Conservation (phyloP, 2,329 filamentous ascomycete species). For the Microthyrium microscopicum region DNA sequence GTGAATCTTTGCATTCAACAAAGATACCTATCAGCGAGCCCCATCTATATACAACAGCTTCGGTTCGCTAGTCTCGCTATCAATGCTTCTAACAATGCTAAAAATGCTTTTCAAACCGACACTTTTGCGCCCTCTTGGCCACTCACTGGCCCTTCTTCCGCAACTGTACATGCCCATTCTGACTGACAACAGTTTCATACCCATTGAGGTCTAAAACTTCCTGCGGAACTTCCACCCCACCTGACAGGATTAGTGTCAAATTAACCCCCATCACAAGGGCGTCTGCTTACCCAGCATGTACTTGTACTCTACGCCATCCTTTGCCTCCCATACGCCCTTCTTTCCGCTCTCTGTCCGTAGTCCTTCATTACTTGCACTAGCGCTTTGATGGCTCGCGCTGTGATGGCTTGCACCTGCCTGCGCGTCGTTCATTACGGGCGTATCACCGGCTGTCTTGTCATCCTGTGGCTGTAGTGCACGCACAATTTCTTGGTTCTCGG, state of each 20-base stretch:
- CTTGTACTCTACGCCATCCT: no score
- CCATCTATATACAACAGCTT: no score
- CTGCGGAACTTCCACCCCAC: constrained; percentile 6
- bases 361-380: no score
- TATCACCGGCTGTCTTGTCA: constrained; percentile 1
- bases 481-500: constrained; percentile 56
- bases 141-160: constrained; percentile 5
- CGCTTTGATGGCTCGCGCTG: no score
- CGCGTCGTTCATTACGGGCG: not conserved
- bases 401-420: not conserved
- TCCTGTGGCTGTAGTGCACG: constrained; percentile 34
- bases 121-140: no score
- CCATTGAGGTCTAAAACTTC: constrained; percentile 8
- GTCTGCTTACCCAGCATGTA: not conserved
- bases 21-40: no score
- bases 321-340: not conserved
- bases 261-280: constrained; percentile 4
- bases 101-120: no score
- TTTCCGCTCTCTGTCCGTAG: not conserved
- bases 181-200: constrained; percentile 9
- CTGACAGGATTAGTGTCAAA: no score
- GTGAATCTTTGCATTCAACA: no score
- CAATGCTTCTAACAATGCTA: no score
- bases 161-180: constrained; percentile 7
- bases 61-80: no score